Evolutionary conservation across 2,329 filamentous ascomycete species (phyloP), one percentile per base, ranked within the genome.

Genomic region (Aspergillus fijiensis): DNA sequence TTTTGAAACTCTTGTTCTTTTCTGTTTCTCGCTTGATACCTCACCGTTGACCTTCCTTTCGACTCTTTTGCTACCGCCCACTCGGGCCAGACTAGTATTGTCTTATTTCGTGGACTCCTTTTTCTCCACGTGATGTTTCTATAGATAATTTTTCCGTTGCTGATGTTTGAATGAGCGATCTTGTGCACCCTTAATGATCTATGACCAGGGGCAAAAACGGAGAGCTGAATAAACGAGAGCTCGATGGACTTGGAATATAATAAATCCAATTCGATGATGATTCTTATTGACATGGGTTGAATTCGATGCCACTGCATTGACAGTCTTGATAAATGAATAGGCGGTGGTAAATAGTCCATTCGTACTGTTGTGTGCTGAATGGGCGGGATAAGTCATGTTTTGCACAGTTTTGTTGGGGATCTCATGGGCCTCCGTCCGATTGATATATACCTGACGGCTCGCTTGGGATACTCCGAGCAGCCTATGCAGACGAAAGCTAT

Each of bases 21-120:
- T 45, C 31, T 51, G 51, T 49, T 57, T 29, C 51, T 52, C 54
- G 52, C 45, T 62, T 47, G 48, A 59, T 62, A 60, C 53, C 51
- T 61, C 52, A 45, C n/a, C 49, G 59, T 51, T 47, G 42, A 23
- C 50, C 19, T 59, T 55, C 33, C 55, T 51, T 59, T 52, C 55
- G 52, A 51, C 55, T 59, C 47, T n/a, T 35, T 52, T 51, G 33
- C 21, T 52, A 29, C 53, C 47, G 16, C 39, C 39, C 6, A 9
- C 12, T 12, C 11, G 16, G 16, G 39, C 16, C 16, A 16, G 39
- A 19, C 14, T 45, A 9, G 39, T 19, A 16, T 9, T 19, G 16
- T 45, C 39, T 45, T 45, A n/a, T 45, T 1, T 7, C 33, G 39
- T 45, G 39, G 39, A 45, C 39, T 45, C 29, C 33, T 52, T 35